Conservation (phyloP, 768 basidiomycete species). For the Nidularia pulvinata region DNA sequence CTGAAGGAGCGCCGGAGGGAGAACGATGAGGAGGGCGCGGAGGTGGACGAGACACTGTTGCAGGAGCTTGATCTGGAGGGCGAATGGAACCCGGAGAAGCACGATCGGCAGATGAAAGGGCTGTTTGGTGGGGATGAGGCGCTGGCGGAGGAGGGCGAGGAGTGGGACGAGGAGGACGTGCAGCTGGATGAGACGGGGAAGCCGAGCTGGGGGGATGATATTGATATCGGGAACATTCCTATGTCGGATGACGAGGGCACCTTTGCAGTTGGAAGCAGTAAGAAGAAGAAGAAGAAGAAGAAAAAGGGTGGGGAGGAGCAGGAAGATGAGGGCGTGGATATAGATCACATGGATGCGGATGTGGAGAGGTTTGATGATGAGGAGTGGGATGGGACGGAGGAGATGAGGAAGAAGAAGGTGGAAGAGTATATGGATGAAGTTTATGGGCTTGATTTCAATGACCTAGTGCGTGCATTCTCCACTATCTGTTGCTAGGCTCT, state of each 20-base stretch:
- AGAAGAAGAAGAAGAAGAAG: slow-evolving; percentile 45
- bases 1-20: slow-evolving; percentile 25
- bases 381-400: slow-evolving; percentile 89
- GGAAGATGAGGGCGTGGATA: slow-evolving; percentile 57
- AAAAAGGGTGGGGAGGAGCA: slow-evolving; percentile 47
- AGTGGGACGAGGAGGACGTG: slow-evolving; percentile 39
- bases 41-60: slow-evolving; percentile 47
- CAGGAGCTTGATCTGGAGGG: slow-evolving; percentile 82
- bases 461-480: slow-evolving; percentile 62
- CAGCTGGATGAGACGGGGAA: slow-evolving; percentile 48
- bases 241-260: slow-evolving; percentile 27
- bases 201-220: slow-evolving; percentile 91
- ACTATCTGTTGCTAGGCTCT: background rate
- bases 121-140: slow-evolving; percentile 56
- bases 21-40: slow-evolving; percentile 25
- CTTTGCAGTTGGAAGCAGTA: slow-evolving; percentile 7
- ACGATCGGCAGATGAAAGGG: slow-evolving; percentile 81
- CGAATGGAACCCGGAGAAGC: slow-evolving; percentile 88
- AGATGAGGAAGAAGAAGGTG: slow-evolving; percentile 81
- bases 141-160: slow-evolving; percentile 12
- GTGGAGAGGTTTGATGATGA: slow-evolving; percentile 47
- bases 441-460: slow-evolving; percentile 92
- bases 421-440: slow-evolving; percentile 93
- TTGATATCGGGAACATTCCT: slow-evolving; percentile 73
- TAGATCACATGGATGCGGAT: slow-evolving; percentile 53